phyloP scores from a whole-genome alignment of 1,284 basidiomycete genomes.

The Ustilago lituana region DNA sequence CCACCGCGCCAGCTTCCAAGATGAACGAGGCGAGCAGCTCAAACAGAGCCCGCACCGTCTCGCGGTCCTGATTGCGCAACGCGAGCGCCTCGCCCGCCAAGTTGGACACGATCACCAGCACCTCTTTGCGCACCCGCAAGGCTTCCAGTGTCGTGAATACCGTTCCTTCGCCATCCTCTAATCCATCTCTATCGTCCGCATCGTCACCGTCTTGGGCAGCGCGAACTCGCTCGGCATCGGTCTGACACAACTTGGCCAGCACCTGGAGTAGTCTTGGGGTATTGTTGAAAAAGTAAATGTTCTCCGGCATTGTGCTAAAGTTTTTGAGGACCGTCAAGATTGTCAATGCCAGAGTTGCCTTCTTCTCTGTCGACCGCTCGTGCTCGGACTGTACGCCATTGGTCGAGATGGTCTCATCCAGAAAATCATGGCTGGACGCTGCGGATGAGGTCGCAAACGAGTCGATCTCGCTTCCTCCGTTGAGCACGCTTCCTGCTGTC shows the following conservation, averaged over 20 bases:
- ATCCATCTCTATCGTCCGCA: conserved; percentile 1
- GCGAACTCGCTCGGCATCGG: conserved; percentile 65
- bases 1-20: conserved; percentile 75
- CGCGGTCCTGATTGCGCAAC: conserved; percentile 65
- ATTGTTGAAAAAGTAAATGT: conserved; percentile 75
- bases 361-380: conserved; percentile 47
- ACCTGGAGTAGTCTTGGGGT: conserved; percentile 76
- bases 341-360: conserved; percentile 76
- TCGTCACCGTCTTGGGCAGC: conserved; percentile 10
- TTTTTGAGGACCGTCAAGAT: conserved; percentile 86
- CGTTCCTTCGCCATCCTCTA: conserved; percentile 10
- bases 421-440: conserved; percentile 5
- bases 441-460: conserved; percentile 15
- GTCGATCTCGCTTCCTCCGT: conserved; percentile 13
- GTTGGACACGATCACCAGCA: conserved; percentile 77
- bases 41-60: conserved; percentile 73
- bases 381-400: conserved; percentile 32
- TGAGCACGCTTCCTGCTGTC: conserved; percentile 21
- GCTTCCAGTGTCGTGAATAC: conserved; percentile 68
- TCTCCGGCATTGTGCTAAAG: conserved; percentile 79
- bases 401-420: conserved; percentile 31
- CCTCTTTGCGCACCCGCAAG: conserved; percentile 80
- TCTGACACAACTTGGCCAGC: conserved; percentile 66
- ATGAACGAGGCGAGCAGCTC: conserved; percentile 80
- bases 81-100: conserved; percentile 73